phyloP scores from a whole-genome alignment of 805 yeast species.

The Saturnispora silvae region DNA sequence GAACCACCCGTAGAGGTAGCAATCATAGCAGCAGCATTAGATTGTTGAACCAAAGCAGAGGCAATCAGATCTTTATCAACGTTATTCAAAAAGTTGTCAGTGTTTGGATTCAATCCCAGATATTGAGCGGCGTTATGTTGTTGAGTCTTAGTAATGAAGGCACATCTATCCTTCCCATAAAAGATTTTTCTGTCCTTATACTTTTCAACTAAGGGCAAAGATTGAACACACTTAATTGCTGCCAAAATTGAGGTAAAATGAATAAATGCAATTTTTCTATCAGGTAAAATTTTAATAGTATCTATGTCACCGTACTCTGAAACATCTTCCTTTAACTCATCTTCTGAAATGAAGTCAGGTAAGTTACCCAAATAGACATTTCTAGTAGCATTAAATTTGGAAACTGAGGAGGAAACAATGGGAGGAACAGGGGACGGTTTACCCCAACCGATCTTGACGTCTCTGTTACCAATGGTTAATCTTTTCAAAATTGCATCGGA shows the following conservation, averaged over 20 bases:
- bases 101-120: conserved; percentile 81
- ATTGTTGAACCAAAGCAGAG: conserved; percentile 76
- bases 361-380: conserved; percentile 84
- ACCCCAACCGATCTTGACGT: conserved; percentile 90
- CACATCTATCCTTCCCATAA: conserved; percentile 92
- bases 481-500: conserved; percentile 86
- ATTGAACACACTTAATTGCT: conserved; percentile 79
- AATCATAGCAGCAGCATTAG: conserved; percentile 96
- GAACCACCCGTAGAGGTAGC: conserved; percentile 94
- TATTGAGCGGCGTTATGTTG: conserved; percentile 96
- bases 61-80: conserved; percentile 51
- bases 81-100: conserved; percentile 62
- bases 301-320: conserved; percentile 74
- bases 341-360: conserved; percentile 48
- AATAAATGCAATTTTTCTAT: conserved; percentile 80
- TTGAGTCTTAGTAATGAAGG: conserved; percentile 88
- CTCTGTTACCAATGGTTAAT: conserved; percentile 68
- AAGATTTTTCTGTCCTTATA: conserved; percentile 72
- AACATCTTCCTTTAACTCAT: conserved; percentile 56
- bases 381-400: conserved; percentile 84
- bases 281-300: conserved; percentile 65
- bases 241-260: conserved; percentile 79
- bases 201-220: conserved; percentile 54
- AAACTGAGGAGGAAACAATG: conserved; percentile 63
- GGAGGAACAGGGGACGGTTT: conserved; percentile 67